Percentiles rank a stretch among this genome's conserved stretches.
Evolutionary conservation across 2,329 filamentous ascomycete genomes (phyloP).

Genomic region (Colletotrichum sp.): DNA sequence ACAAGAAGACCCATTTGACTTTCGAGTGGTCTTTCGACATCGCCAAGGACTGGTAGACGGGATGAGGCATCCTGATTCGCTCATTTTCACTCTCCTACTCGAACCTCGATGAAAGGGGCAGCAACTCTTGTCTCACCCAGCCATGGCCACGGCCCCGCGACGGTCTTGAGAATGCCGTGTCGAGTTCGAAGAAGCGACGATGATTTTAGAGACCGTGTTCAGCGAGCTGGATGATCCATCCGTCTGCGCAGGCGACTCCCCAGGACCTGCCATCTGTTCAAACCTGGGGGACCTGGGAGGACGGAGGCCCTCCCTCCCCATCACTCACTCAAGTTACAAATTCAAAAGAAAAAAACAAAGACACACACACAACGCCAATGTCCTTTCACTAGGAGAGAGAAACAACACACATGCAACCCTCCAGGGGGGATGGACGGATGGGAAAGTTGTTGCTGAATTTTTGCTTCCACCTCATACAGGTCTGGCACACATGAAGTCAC

Average conservation of each 20-base stretch:
- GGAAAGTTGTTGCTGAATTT: neutral
- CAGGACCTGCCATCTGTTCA: neutral
- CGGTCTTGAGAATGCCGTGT: neutral
- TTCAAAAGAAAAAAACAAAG: neutral
- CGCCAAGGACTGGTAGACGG: conserved; percentile 85
- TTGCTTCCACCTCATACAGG: neutral
- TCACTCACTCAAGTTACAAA: neutral
- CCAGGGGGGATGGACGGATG: neutral
- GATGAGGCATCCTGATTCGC: neutral
- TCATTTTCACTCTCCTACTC: neutral
- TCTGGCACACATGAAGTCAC: conserved; percentile 13
- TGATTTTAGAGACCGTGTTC: neutral
- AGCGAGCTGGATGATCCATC: neutral
- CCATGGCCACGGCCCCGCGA: neutral
- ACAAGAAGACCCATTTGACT: conserved; percentile 85
- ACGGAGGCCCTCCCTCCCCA: neutral
- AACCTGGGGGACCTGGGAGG: neutral
- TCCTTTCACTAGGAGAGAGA: neutral
- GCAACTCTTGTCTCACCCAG: neutral
- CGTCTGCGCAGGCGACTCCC: neutral
- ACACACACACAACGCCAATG: neutral
- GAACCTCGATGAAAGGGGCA: neutral
- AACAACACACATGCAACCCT: neutral
- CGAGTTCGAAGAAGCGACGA: neutral
- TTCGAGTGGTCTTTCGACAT: conserved; percentile 99